Conservation (phyloP, 1,284 basidiomycete genomes). For the Cerrena zonata region DNA sequence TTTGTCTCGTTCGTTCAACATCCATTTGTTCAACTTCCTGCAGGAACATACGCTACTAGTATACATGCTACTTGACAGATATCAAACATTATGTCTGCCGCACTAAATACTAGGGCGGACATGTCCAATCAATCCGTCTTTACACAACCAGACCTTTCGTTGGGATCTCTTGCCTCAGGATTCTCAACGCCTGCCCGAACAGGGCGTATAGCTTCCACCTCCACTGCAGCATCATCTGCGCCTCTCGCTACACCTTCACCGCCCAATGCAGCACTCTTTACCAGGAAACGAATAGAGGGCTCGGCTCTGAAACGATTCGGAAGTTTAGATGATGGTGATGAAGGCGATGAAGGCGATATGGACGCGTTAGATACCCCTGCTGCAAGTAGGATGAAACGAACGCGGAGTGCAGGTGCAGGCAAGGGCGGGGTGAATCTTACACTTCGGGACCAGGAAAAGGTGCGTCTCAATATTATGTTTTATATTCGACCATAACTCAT, state of each 20-base stretch:
- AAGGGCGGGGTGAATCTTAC: conserved; percentile 69
- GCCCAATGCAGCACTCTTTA: conserved; percentile 21
- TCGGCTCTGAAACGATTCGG: conserved; percentile 26
- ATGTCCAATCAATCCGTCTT: conserved; percentile 38
- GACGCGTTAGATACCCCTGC: conserved; percentile 46
- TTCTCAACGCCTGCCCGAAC: conserved; percentile 51
- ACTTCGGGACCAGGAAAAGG: conserved; percentile 91
- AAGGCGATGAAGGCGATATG: conserved; percentile 42
- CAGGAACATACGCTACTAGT: no score
- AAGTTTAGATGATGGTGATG: conserved; percentile 25
- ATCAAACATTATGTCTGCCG: conserved; percentile 26
- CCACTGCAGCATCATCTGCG: conserved; percentile 52
- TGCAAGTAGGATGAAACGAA: conserved; percentile 38
- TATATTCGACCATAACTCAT: not conserved
- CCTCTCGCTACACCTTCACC: conserved; percentile 52
- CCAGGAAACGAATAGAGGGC: conserved; percentile 25
- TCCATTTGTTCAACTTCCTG: no score
- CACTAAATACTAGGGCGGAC: conserved; percentile 29
- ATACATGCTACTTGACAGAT: not conserved
- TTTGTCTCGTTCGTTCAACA: no score
- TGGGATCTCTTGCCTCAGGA: conserved; percentile 51
- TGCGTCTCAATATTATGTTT: conserved; percentile 29
- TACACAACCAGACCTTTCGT: conserved; percentile 56
- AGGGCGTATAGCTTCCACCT: conserved; percentile 46
- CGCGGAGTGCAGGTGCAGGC: conserved; percentile 30